Evolutionary conservation across 1,139 yeast genomes (phyloP), one percentile per base, ranked within the genome.

Genomic region (Hemisphaericaspora subhashii): DNA sequence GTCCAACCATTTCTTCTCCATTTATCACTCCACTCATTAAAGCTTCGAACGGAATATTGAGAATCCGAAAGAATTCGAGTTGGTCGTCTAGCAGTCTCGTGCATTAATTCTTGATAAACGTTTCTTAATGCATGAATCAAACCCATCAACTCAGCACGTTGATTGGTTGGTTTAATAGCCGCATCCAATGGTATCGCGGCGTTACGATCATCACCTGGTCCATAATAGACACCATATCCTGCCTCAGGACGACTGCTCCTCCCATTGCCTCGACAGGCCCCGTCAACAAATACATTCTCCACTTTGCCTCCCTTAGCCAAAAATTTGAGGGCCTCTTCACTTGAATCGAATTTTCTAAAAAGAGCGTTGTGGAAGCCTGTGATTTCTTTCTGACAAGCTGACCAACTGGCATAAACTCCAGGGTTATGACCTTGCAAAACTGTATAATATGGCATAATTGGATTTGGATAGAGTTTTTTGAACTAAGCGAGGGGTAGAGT

Each of bases 221-320:
- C 90, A 55, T 75, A 87, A 55, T 66, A 86, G 0, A 84, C 86
- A 13, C 95, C 96, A 53, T 74, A 79, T 0, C 96, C 96, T 2
- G 65, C 43, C 5, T 45, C 37, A 0, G 88, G 86, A 9, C 55
- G 44, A 1, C 71, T 65, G 7, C 57, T 54, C 18, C 54, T 56
- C 2, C 86, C 86, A 47, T 81, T 81, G 5, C 74, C 71, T 27
- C 76, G 57, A 1, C 81, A 70, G 1, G 92, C 83, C 0, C 96
- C 95, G 57, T 86, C 95, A 14, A 86, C 81, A 51, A 75, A 86
- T 2, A 85, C 33, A 9, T 28, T 23, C 12, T 32, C 23, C 11
- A 29, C 14, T 6, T 26, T 4, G 6, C 11, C 25, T 8, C 11
- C 25, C 5, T 23, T 10, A 23, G 12, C 7, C 12, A 23, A 8